Conservation (phyloP, 306 rosid genomes). For the Hylodesmum podocarpum region DNA sequence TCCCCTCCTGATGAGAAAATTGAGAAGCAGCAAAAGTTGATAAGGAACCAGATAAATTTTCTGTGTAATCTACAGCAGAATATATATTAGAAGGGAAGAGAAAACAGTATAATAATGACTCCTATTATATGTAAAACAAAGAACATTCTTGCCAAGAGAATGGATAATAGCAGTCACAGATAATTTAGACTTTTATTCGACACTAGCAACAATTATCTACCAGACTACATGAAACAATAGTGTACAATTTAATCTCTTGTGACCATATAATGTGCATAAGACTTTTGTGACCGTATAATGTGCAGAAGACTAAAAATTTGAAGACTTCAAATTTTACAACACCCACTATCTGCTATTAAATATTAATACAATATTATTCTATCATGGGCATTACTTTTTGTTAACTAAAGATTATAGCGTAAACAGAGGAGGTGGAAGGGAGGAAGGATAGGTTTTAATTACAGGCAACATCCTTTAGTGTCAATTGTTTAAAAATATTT, state of each 20-base stretch:
- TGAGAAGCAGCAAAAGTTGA: not conserved
- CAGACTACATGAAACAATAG: not conserved
- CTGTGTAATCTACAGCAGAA: not conserved
- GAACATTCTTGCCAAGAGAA: not conserved
- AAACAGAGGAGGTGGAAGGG: not conserved
- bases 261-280: too few relatives aligned
- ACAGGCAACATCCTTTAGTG: not conserved
- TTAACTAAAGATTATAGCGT: not conserved
- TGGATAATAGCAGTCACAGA: conserved; percentile 12
- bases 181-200: not conserved
- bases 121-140: not conserved
- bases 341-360: not conserved
- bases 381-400: not conserved
- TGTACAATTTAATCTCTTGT: not conserved
- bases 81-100: not conserved
- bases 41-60: not conserved
- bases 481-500: not conserved
- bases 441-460: not conserved
- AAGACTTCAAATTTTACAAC: not conserved
- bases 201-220: not conserved
- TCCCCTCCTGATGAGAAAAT: conserved; percentile 66
- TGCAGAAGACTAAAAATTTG: not conserved
- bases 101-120: not conserved
- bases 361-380: not conserved
- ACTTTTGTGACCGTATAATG: not conserved